phyloP scores from a whole-genome alignment of 495 filamentous ascomycete genomes.

The Penicillium pancosmium region DNA sequence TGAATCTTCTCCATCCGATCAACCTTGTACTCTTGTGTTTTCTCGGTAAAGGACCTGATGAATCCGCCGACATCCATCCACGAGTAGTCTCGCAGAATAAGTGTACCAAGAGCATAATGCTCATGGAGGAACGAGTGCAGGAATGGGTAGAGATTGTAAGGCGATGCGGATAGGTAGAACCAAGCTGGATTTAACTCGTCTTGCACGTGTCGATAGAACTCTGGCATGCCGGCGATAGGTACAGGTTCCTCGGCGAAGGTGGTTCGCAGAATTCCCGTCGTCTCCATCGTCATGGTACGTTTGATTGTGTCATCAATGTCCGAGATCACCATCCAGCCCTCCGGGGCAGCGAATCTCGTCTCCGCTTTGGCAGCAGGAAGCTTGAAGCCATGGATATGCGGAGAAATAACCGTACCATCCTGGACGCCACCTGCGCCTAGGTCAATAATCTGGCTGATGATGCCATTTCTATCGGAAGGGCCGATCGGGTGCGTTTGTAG shows the following conservation, averaged over 20 bases:
- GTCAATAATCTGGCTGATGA: constrained; percentile 60
- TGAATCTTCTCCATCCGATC: constrained; percentile 76
- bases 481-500: constrained; percentile 59
- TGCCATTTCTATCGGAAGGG: constrained; percentile 69
- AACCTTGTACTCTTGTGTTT: constrained; percentile 87
- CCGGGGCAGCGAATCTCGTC: constrained; percentile 72
- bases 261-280: constrained; percentile 75
- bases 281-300: constrained; percentile 76
- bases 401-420: constrained; percentile 40
- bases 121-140: constrained; percentile 67
- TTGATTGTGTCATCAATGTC: constrained; percentile 98
- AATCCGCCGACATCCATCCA: constrained; percentile 85
- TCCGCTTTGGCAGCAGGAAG: constrained; percentile 55
- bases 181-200: constrained; percentile 66
- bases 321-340: constrained; percentile 87
- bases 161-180: constrained; percentile 94
- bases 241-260: constrained; percentile 78
- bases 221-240: constrained; percentile 79
- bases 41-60: constrained; percentile 74
- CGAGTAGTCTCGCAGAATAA: constrained; percentile 82
- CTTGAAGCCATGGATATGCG: constrained; percentile 34
- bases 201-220: constrained; percentile 71
- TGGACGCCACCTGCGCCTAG: constrained; percentile 34
- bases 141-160: constrained; percentile 93
- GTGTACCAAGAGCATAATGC: constrained; percentile 74